Conservation (phyloP, 1,139 yeast species). For the Pneumocystis wakefieldiae region DNA sequence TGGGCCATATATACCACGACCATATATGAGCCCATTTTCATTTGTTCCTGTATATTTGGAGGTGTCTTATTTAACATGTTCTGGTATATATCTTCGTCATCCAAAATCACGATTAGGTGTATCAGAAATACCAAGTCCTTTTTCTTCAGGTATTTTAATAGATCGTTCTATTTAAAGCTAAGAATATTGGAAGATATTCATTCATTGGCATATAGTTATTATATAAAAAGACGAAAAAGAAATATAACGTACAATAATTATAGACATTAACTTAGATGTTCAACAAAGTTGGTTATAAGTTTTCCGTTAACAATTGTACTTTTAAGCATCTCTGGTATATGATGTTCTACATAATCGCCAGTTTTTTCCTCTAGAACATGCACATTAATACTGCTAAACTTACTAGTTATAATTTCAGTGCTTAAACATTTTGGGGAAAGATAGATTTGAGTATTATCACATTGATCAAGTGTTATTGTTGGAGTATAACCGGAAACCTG, state of each 20-base stretch:
- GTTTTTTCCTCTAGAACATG: slow-evolving; percentile 51
- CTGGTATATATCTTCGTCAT: slow-evolving; percentile 86
- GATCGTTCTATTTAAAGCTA: neutral
- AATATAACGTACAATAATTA: slow-evolving; percentile 16
- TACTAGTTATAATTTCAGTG: slow-evolving; percentile 66
- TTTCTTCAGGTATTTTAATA: slow-evolving; percentile 34
- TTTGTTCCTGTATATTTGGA: slow-evolving; percentile 85
- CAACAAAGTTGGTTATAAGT: slow-evolving; percentile 39
- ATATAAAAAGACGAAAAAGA: slow-evolving; percentile 38
- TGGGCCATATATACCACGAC: slow-evolving; percentile 49
- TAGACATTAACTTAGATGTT: slow-evolving; percentile 29
- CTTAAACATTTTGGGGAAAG: slow-evolving; percentile 54
- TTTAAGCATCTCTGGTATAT: slow-evolving; percentile 79
- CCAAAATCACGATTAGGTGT: slow-evolving; percentile 97
- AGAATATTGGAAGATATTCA: slow-evolving; percentile 35
- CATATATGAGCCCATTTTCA: slow-evolving; percentile 83
- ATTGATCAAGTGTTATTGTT: slow-evolving; percentile 71
- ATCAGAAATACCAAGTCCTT: slow-evolving; percentile 89
- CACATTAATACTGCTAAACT: slow-evolving; percentile 70
- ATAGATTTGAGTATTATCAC: slow-evolving; percentile 73
- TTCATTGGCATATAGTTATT: slow-evolving; percentile 92
- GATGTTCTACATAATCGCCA: slow-evolving; percentile 55
- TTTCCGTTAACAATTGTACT: slow-evolving; percentile 40
- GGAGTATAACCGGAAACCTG: slow-evolving; percentile 75
- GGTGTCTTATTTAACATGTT: slow-evolving; percentile 78